Evolutionary conservation across 306 rosid genomes (phyloP), one percentile per base, ranked within the genome.

Genomic region (Malus fusca): DNA sequence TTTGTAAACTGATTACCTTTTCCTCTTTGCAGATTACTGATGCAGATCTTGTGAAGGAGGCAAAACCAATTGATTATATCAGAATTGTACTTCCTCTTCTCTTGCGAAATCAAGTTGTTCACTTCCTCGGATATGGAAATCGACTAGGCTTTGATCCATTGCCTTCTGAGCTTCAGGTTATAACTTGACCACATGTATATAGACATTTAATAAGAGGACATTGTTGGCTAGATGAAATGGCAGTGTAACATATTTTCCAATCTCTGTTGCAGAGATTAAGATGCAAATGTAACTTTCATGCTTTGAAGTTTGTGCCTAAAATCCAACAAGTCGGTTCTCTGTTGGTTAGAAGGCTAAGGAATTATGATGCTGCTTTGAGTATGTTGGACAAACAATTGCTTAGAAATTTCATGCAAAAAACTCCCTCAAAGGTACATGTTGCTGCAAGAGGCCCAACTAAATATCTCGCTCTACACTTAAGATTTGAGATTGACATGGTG

Each of bases 281-380:
- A 88, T 95, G 98, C 88, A 95, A 90, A 90, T 95, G 97, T 80
- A 95, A 95, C 83, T 95, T 90, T 85, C 97, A 95, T 69, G 97
- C 97, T 51, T 76, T 92, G 84, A 92, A 90, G 71, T 95, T 89
- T 43, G 83, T 56, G 58, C 96, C 91, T 2, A 87, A 89, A 81
- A 95, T 95, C 65, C 98, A 95, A 79, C 64, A 78, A 85, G 86
- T 83, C 60, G 98, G 93, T 35, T 86, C 97, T 2, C 43, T 89
- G 23, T 83, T 95, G 83, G 89, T 90, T 60, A 84, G 77, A 74
- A 95, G 97, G 84, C 87, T 92, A 69, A 84, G 98, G 77, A 84
- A 87, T 68, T 73, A 85, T 26, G 79, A 83, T 25, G 85, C 87
- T 70, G 79, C 88, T 35, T 37, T 43, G 23, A 92, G 90, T 69